Percentiles rank a stretch among this genome's conserved stretches.
These are phyloP conservation scores for Zygoascus meyerae DNA, from an alignment of 1,139 yeast species.

Conservation along the genomic window DNA sequence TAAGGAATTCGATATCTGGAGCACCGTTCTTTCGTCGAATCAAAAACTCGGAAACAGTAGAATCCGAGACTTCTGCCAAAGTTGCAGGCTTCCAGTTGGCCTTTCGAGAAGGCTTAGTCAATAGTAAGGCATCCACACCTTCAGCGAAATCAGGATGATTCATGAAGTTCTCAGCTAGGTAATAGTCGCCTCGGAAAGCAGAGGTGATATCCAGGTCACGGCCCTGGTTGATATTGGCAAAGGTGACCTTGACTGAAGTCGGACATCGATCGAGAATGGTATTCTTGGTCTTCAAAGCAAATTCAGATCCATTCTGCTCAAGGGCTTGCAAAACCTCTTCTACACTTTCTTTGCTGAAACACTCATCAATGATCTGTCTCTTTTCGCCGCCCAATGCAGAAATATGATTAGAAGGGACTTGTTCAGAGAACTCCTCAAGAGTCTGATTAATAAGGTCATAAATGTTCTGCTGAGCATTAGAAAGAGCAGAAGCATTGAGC, in stretches of 20 bases:
- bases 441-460: constrained; percentile 71
- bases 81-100: constrained; percentile 48
- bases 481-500: constrained; percentile 40
- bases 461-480: constrained; percentile 45
- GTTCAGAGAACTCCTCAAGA: constrained; percentile 51
- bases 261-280: constrained; percentile 61
- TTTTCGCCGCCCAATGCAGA: constrained; percentile 55
- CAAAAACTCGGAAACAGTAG: constrained; percentile 27
- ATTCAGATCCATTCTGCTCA: constrained; percentile 51
- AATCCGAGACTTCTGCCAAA: constrained; percentile 30
- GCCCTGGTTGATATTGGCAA: constrained; percentile 64
- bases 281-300: constrained; percentile 56
- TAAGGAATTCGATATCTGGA: constrained; percentile 37
- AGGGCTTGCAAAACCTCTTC: constrained; percentile 59
- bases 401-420: constrained; percentile 5
- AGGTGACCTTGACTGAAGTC: constrained; percentile 69
- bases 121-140: constrained; percentile 70
- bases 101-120: constrained; percentile 52
- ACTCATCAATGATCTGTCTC: constrained; percentile 57
- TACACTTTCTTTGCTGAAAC: constrained; percentile 56
- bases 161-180: constrained; percentile 74
- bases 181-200: constrained; percentile 69
- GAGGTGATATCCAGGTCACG: constrained; percentile 51
- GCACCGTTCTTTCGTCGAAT: constrained; percentile 23
- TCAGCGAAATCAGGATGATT: constrained; percentile 58